Evolutionary conservation across 768 basidiomycete species (phyloP), one percentile per base, ranked within the genome.

Genomic region (Russula dissimulans): DNA sequence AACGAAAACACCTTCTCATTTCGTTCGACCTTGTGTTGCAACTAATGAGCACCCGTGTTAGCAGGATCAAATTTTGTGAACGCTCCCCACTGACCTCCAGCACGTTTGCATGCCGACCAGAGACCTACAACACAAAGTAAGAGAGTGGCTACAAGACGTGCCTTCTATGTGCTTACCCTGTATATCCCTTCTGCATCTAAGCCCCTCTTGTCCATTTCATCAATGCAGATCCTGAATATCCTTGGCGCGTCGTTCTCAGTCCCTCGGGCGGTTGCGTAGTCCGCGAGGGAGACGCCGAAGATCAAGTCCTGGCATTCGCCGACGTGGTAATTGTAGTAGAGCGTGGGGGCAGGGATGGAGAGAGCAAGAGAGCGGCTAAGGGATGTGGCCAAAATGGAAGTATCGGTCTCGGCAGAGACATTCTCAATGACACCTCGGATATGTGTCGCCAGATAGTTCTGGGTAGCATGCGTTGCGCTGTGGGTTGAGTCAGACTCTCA

Each of bases 261-360:
- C 45, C 81, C 82, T 63, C 91, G 82, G 9, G 89, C 80, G 42
- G 87, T 91, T 15, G 93, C 90, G 68, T 97, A 95, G 68, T 95
- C 93, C 43, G 87, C 85, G 59, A 97, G 74, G 65, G 82, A 86
- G 65, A 95, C 84, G 26, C 93, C 94, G 69, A 95, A 97, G 38
- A 95, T 89, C 29, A 97, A 73, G 71, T 95, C 92, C 54, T 80
- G 82, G 68, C 93, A 97, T 69, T 85, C 84, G 29, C 94, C 94
- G 29, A 95, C 87, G 62, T 79, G 77, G 57, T 81, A 86, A 68
- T 89, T 85, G 67, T 87, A 79, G 72, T 93, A 92, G 67, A 89
- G 74, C 41, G 85, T 78, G 12, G 84, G 85, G 61, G 84, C 84
- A 17, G 88, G 90, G 54, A 82, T 85, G 15, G 85, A 78, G 32